Base-by-base conservation (phyloP, 495 filamentous ascomycete genomes). In the Hamigera avellanea region DNA sequence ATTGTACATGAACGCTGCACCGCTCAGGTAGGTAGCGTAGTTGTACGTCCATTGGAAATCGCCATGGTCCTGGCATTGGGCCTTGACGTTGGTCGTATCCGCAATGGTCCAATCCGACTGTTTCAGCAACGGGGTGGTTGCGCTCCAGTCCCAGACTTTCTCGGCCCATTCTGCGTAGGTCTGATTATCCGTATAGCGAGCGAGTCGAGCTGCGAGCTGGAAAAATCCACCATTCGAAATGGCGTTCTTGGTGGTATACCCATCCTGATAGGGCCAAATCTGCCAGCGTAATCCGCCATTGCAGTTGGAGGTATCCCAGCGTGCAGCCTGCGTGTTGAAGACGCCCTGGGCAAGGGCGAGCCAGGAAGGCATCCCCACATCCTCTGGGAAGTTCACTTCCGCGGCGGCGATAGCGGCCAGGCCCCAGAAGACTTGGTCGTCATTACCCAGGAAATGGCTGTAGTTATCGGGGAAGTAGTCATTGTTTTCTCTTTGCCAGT, bases 341-440 rank as follows among this genome's bases (percentile, higher is more conserved):
- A 70, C 67, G 23, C 61, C 66, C 35, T 66, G 60, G 2, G 67
- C 65, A 6, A 88, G 61, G 3, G 75, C 56, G 6, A 82, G 58
- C 77, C 80, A 88, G 2, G 67, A 66, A 0, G 78, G 73, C 14
- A 73, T 53, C 2, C 41, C 52, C 6, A 65, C 41, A 2, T 75
- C 70, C 39, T 83, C 68, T 3, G 83, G 81, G 42, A 79, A 86
- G 43, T 76, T 75, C 32, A 78, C 57, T 52, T 93, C 85, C 10
- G 78, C 75, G 0, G 83, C 85, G 6, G 80, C 65, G 37, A 93
- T 74, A 34, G 80, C 73, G 18, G 79, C 66, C 21, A 89, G 66
- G 2, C 68, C 79, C 86, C 86, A 93, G 51, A 88, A 88, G n/a
- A 79, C 78, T 53, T 87, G 83, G 45, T 84, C 80, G 42, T 84